Evolutionary conservation across 23 red algal genomes (phyloP), one percentile per base, ranked within the genome.

Genomic region (Gracilaria vermiculophylla): DNA sequence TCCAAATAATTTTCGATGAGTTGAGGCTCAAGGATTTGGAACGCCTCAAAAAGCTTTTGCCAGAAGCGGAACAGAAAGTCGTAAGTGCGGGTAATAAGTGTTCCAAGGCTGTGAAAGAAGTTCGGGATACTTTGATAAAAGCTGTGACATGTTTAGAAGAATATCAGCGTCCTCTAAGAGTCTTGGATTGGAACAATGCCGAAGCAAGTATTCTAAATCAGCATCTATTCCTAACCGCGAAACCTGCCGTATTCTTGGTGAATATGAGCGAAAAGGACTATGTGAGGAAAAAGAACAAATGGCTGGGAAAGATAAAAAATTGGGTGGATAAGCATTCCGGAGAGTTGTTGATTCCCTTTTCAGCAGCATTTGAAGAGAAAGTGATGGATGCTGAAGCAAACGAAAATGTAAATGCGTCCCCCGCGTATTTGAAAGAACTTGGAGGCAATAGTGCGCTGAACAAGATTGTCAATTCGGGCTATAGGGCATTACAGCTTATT

Each of bases 191-290:
- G 97, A 91, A 17, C 77, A 91, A 86, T 47, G 87, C 89, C 23
- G 97, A 99, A 69, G 81, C 94, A 16, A 93, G 95, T 65, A 83
- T 94, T 33, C 71, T 99, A 17, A 99, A 99, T 69, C 48, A 90
- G 39, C 86, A 94, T 69, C 43, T 96, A 28, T 95, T 95, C 20
- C 78, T 99, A 27, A 99, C 97, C 45, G 92, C 92, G 6, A 99
- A 99, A 76, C 97, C 97, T 1, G 93, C 78, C 29, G 76, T 99
- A 0, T 95, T 67, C 32, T 76, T 99, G 37, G 92, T 99, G 15
- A 99, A 99, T 70, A 19, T 99, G 77, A 92, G 81, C 36, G 92
- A 95, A 91, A 92, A 86, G 62, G 97, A 99, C 64, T 99, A 94
- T 55, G 49, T 94, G 7, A 53, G 93, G 15, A 94, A 85, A 70